Percentiles rank a stretch among this genome's conserved stretches.
Conservation (phyloP, 2,329 filamentous ascomycete genomes). For the Pestalotiopsis sp. region DNA sequence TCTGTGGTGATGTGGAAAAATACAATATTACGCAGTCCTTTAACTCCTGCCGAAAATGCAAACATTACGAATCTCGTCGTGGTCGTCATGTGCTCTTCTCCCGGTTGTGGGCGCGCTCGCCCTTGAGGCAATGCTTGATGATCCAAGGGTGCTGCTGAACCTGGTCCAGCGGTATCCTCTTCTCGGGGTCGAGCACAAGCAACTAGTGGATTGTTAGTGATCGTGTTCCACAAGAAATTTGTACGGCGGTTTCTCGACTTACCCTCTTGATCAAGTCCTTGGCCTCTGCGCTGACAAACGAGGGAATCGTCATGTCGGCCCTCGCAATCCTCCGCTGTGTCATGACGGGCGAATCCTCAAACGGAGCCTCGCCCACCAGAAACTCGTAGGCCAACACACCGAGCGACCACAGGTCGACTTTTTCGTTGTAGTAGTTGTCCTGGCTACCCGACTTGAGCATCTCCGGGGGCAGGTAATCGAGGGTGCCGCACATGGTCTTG, state of each 20-base stretch:
- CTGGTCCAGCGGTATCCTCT: conserved; percentile 86
- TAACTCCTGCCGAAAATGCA: conserved; percentile 3
- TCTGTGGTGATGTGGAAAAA: conserved; percentile 2
- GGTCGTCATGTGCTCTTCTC: conserved; percentile 38
- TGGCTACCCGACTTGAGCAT: conserved; percentile 84
- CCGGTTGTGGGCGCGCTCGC: conserved; percentile 54
- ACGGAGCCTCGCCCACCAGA: conserved; percentile 91
- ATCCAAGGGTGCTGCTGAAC: conserved; percentile 95
- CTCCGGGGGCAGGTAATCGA: conserved; percentile 97
- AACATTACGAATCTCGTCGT: conserved; percentile 22
- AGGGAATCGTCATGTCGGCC: conserved; percentile 90
- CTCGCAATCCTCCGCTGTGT: conserved; percentile 87
- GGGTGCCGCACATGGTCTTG: conserved; percentile 94
- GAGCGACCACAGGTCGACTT: conserved; percentile 95
- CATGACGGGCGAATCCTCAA: conserved; percentile 94
- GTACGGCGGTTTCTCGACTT: conserved; percentile 31
- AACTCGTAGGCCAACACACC: conserved; percentile 97
- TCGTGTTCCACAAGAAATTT: background rate
- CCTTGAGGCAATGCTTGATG: conserved; percentile 84
- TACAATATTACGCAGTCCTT: conserved; percentile 18
- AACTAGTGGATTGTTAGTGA: conserved; percentile 54
- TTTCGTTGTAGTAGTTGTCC: conserved; percentile 91
- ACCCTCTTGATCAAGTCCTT: conserved; percentile 91
- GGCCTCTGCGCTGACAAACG: conserved; percentile 88
- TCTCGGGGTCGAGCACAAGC: conserved; percentile 90